Evolutionary conservation across 2,329 filamentous ascomycete species (phyloP).

Genomic region (Coniosporium tulheliwenetii): DNA sequence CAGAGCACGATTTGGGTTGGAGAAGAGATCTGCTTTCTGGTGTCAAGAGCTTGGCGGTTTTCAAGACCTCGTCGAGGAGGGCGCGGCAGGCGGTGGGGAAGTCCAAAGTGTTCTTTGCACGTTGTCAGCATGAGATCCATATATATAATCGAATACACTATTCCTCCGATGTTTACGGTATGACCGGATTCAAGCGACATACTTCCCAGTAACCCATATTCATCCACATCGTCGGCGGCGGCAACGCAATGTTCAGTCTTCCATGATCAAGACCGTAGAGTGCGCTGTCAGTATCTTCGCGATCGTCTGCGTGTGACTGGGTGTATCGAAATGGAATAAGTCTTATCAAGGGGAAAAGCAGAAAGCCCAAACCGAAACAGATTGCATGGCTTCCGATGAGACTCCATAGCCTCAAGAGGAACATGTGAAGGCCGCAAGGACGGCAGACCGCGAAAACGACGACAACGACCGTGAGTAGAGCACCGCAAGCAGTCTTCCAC

Average conservation of each 20-base stretch:
- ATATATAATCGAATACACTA: conserved; percentile 1
- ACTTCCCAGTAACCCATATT: conserved; percentile 46
- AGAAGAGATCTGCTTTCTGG: conserved; percentile 3
- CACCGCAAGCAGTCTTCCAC: not conserved
- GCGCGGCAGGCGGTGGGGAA: conserved; percentile 32
- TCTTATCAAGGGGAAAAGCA: not conserved
- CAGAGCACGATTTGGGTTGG: conserved; percentile 11
- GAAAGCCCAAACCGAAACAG: not conserved
- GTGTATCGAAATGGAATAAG: not conserved
- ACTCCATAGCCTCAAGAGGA: not conserved
- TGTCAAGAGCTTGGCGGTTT: conserved; percentile 24
- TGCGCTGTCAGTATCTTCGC: not conserved
- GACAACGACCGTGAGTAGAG: not conserved
- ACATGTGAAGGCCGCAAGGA: not conserved
- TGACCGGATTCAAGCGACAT: not conserved
- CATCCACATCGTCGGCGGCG: conserved; percentile 43
- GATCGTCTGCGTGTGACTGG: not conserved
- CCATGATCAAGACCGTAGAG: conserved; percentile 39
- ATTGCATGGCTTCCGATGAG: not conserved
- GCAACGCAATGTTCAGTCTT: conserved; percentile 34
- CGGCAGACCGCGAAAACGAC: not conserved
- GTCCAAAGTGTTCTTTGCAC: conserved; percentile 11
- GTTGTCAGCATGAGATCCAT: not conserved
- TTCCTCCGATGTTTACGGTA: not conserved
- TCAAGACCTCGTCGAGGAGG: conserved; percentile 32